phyloP scores from a whole-genome alignment of 768 basidiomycete genomes.

The Suillus subalutaceus region DNA sequence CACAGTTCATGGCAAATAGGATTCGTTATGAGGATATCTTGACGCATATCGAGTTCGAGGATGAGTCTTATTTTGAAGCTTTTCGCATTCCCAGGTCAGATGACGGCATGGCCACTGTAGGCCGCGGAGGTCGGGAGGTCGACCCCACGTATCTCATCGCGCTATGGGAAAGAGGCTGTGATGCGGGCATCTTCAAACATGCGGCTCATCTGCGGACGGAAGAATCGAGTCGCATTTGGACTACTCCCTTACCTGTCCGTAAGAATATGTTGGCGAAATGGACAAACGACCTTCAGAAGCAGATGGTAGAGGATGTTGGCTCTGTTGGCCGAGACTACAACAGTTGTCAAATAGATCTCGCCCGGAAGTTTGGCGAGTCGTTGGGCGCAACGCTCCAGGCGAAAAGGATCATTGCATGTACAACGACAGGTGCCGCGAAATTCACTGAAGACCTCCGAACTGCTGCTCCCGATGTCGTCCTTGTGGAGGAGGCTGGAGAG shows the following conservation, averaged over 20 bases:
- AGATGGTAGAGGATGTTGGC: conserved; percentile 37
- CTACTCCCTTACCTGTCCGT: conserved; percentile 31
- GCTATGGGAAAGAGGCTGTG: conserved; percentile 42
- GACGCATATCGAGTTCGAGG: conserved; percentile 51
- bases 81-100: conserved; percentile 39
- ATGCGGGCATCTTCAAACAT: conserved; percentile 43
- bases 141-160: conserved; percentile 42
- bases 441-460: conserved; percentile 47
- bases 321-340: conserved; percentile 39
- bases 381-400: conserved; percentile 35
- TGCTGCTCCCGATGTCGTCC: conserved; percentile 47
- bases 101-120: conserved; percentile 47
- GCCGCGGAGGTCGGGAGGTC: conserved; percentile 38
- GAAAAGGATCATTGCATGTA: conserved; percentile 62
- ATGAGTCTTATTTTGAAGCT: conserved; percentile 41
- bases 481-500: conserved; percentile 70
- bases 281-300: conserved; percentile 35
- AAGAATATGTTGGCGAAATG: conserved; percentile 29
- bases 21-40: conserved; percentile 35
- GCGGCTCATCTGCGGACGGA: conserved; percentile 19
- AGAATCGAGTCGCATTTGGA: conserved; percentile 35
- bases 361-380: conserved; percentile 34
- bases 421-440: conserved; percentile 65
- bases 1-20: conserved; percentile 22
- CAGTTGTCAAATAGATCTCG: conserved; percentile 31